Conservation (phyloP, 2,329 filamentous ascomycete genomes). For the Trichoderma sp. region DNA sequence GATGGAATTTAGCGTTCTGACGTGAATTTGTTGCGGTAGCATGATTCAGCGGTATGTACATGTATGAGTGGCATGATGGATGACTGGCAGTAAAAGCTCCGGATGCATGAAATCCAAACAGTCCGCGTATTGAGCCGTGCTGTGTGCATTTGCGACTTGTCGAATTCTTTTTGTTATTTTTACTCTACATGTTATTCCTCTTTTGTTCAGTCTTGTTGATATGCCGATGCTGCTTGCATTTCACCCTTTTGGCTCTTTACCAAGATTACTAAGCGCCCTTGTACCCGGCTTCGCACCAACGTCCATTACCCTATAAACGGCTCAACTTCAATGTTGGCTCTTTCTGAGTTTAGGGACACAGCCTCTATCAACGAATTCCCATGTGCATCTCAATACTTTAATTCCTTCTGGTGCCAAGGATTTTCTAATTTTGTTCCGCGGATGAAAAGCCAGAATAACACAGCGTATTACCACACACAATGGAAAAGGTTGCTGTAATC, state of each 20-base stretch:
- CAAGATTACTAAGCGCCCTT: not conserved
- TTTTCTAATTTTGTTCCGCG: not conserved
- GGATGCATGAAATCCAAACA: conserved; percentile 9
- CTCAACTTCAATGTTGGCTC: not conserved
- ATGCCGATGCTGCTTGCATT: not conserved
- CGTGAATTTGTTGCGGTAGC: not conserved
- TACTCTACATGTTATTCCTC: not conserved
- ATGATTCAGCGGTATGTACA: not conserved
- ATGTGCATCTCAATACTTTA: not conserved
- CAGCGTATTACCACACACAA: not conserved
- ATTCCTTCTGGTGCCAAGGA: not conserved
- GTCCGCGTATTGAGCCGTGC: not conserved
- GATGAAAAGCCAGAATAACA: not conserved
- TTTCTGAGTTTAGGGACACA: no score
- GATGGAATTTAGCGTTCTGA: not conserved
- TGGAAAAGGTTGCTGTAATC: not conserved
- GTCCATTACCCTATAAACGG: not conserved
- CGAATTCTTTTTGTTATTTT: not conserved
- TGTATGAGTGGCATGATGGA: conserved; percentile 5
- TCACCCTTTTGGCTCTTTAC: not conserved
- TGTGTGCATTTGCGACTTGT: not conserved
- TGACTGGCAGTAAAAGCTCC: not conserved
- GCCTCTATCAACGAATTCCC: not conserved
- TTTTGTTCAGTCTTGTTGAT: not conserved
- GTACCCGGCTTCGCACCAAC: not conserved